Base-by-base conservation (phyloP, 257 asterid genomes). In the Thymus quinquecostatus region DNA sequence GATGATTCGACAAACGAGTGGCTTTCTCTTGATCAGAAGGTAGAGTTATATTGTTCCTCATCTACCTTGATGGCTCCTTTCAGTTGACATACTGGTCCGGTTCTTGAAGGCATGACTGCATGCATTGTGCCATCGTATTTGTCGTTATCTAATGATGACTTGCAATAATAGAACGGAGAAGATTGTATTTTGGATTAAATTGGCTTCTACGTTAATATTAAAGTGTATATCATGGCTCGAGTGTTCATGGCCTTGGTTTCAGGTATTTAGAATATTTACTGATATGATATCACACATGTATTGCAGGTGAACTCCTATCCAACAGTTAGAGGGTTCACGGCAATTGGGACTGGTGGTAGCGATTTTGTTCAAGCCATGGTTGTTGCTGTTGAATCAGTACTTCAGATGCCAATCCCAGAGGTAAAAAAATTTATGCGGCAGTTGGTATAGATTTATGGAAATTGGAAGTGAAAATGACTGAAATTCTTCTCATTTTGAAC, bases 281-380 rank as follows among this genome's bases (percentile, higher is more conserved):
- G 73, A 66, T 21, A 29, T 54, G 56, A 29, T 38, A 21, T 38
- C 49, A 54, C 4, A 10, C 57, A 13, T 75, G 71, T 64, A 45
- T 61, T 69, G 27, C 63, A 93, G 97, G 96, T 93, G 69, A 93
- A 93, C 78, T 89, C 96, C 21, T 91, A 93, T 75, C 98, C 98
- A 61, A 89, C 96, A 8, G 92, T 81, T 62, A 84, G 98, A 79
- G 97, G 92, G 73, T 93, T 93, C 79, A 93, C 97, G 2, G 98
- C 98, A 68, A 93, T 93, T 66, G 98, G 97, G 70, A 89, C 94
- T 27, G 96, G 98, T 69, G 97, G 97, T 66, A 92, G 91, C 65
- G 97, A 93, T 82, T 93, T 93, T 78, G 97, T 91, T 75, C 94
- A 93, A 29, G 89, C 97, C 55, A 93, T 93, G 98, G 92, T 93